Evolutionary conservation across 257 asterid species (phyloP).

Genomic region (Nicotiana paniculata): DNA sequence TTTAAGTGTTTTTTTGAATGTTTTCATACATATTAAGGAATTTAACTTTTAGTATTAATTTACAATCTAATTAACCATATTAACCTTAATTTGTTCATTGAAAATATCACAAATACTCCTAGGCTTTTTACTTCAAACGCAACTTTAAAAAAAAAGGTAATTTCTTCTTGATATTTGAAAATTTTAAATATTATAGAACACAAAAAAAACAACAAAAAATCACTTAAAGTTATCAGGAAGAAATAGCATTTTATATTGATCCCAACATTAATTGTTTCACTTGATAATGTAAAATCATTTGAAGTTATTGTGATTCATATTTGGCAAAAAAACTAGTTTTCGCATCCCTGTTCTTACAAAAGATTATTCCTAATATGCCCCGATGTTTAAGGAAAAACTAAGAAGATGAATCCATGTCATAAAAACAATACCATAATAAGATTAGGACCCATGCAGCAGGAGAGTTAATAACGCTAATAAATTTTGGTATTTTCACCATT

Average conservation of each 20-base stretch:
- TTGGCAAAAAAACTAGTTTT: neutral
- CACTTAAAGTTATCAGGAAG: too few relatives aligned
- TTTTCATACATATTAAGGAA: too few relatives aligned
- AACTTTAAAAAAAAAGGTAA: too few relatives aligned
- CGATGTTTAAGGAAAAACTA: neutral
- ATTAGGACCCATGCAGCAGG: neutral
- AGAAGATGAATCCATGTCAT: neutral
- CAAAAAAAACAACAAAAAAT: too few relatives aligned
- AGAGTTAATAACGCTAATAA: constrained; percentile 22
- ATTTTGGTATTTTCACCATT: constrained; percentile 20
- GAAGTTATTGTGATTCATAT: neutral
- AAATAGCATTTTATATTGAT: neutral
- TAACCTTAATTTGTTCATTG: too few relatives aligned
- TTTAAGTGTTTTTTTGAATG: too few relatives aligned
- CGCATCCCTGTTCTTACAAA: neutral
- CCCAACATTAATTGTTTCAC: neutral
- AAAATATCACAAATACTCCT: too few relatives aligned
- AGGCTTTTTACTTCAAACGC: too few relatives aligned
- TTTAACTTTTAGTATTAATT: too few relatives aligned
- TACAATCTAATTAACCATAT: too few relatives aligned
- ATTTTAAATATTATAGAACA: too few relatives aligned
- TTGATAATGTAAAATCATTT: neutral
- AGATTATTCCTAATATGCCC: neutral
- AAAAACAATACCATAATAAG: neutral
- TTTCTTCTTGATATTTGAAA: too few relatives aligned